phyloP scores from a whole-genome alignment of 192 early-diverging fungal species.

The Pilobolus umbonatus region DNA sequence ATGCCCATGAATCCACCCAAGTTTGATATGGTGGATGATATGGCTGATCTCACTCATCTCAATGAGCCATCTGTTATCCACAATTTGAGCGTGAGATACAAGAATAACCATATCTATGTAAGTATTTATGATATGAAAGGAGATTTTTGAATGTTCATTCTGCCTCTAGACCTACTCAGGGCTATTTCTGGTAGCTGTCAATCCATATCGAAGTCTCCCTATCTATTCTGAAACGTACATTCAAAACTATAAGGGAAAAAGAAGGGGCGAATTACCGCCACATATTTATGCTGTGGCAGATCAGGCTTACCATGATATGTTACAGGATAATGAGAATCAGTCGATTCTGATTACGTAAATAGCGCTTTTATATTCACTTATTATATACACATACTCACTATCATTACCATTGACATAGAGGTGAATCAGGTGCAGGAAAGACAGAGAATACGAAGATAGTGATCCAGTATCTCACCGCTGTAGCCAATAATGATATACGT shows the following conservation, averaged over 20 bases:
- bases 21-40: slow-evolving; percentile 98
- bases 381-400: background rate
- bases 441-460: slow-evolving; percentile 99
- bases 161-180: slow-evolving; percentile 90
- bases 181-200: slow-evolving; percentile 96
- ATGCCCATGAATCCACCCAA: slow-evolving; percentile 99
- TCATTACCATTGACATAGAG: slow-evolving; percentile 44
- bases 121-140: slow-evolving; percentile 18
- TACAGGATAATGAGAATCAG: slow-evolving; percentile 90
- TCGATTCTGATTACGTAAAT: slow-evolving; percentile 93
- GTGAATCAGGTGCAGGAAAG: slow-evolving; percentile 98
- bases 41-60: slow-evolving; percentile 95
- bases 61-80: slow-evolving; percentile 99
- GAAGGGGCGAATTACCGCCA: slow-evolving; percentile 69
- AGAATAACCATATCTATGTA: slow-evolving; percentile 90
- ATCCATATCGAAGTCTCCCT: slow-evolving; percentile 89
- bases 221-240: slow-evolving; percentile 84
- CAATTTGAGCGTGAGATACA: slow-evolving; percentile 89
- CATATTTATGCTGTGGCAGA: slow-evolving; percentile 95
- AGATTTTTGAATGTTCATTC: background rate
- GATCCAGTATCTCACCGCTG: slow-evolving; percentile 94
- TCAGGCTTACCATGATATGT: slow-evolving; percentile 93
- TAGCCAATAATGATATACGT: slow-evolving; percentile 58
- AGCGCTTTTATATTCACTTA: background rate
- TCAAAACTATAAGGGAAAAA: slow-evolving; percentile 64